Evolutionary conservation across 352 stramenopile genomes (phyloP).

Genomic region (Phytopythium sindhum): DNA sequence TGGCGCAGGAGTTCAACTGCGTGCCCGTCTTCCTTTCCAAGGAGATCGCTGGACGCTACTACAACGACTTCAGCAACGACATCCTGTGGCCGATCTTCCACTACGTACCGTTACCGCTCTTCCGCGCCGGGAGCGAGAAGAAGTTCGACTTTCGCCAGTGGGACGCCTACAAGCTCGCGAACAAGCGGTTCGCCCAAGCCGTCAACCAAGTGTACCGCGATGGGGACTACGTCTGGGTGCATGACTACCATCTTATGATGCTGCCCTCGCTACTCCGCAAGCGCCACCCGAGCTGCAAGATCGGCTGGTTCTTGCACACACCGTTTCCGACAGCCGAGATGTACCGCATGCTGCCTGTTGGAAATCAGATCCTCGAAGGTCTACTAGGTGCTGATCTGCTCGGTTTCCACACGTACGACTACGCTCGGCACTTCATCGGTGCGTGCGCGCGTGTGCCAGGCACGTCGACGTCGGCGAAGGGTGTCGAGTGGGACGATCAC

Average conservation of each 20-base stretch:
- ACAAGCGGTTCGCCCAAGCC: constrained; percentile 78
- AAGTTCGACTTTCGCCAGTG: constrained; percentile 90
- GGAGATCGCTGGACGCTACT: constrained; percentile 87
- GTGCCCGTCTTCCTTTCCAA: constrained; percentile 88
- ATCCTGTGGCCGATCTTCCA: constrained; percentile 92
- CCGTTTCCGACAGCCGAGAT: constrained; percentile 85
- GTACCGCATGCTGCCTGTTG: constrained; percentile 81
- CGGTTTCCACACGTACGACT: constrained; percentile 87
- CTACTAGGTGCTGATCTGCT: constrained; percentile 79
- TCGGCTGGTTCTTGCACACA: constrained; percentile 89
- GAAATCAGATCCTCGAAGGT: constrained; percentile 72
- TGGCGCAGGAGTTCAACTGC: constrained; percentile 87
- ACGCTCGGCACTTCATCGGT: constrained; percentile 81
- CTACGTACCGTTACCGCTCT: constrained; percentile 87
- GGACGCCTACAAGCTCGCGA: constrained; percentile 86
- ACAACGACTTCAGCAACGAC: constrained; percentile 92
- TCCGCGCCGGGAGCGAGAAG: constrained; percentile 85
- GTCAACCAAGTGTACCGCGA: constrained; percentile 77
- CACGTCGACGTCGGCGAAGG: constrained; percentile 71
- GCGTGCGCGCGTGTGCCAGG: constrained; percentile 72
- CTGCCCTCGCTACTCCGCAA: constrained; percentile 73
- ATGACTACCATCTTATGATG: constrained; percentile 90
- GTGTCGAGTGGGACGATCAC: constrained; percentile 76
- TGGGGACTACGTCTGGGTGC: constrained; percentile 86
- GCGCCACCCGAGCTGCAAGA: constrained; percentile 65